phyloP scores from a whole-genome alignment of 306 rosid species.

The Herpetospermum pedunculosum region DNA sequence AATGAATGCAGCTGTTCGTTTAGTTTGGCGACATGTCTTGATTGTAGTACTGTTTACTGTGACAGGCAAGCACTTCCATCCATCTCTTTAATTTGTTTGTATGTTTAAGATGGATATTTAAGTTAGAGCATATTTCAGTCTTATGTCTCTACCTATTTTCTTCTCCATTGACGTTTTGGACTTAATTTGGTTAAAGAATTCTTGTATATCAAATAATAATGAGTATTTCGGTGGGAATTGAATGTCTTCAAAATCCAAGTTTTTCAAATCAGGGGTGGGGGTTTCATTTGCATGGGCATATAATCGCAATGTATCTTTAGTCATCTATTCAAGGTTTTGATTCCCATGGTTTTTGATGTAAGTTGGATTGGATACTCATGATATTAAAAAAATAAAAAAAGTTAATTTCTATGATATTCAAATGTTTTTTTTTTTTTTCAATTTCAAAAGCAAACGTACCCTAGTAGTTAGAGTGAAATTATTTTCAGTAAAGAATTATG shows the following conservation, averaged over 20 bases:
- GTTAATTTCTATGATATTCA: too few relatives aligned
- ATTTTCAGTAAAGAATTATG: background rate
- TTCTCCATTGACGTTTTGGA: background rate
- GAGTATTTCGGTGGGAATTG: background rate
- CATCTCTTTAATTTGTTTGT: conserved; percentile 1
- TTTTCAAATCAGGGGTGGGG: background rate
- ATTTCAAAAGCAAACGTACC: background rate
- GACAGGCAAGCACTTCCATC: conserved; percentile 49
- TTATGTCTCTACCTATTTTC: background rate
- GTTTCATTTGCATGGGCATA: background rate
- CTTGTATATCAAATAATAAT: background rate
- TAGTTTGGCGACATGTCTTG: conserved; percentile 73
- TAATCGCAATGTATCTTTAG: background rate
- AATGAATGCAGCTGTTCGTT: conserved; percentile 42
- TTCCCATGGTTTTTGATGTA: background rate
- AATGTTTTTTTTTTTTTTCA: background rate
- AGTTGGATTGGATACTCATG: background rate
- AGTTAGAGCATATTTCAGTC: background rate
- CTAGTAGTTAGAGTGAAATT: background rate
- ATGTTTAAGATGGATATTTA: background rate
- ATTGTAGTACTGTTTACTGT: conserved; percentile 52
- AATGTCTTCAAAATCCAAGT: background rate
- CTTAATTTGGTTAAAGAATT: background rate
- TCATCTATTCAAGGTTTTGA: background rate
- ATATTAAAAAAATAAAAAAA: too few relatives aligned